Conservation (phyloP, 78 protist species). For the Salpingoeca rosetta region DNA sequence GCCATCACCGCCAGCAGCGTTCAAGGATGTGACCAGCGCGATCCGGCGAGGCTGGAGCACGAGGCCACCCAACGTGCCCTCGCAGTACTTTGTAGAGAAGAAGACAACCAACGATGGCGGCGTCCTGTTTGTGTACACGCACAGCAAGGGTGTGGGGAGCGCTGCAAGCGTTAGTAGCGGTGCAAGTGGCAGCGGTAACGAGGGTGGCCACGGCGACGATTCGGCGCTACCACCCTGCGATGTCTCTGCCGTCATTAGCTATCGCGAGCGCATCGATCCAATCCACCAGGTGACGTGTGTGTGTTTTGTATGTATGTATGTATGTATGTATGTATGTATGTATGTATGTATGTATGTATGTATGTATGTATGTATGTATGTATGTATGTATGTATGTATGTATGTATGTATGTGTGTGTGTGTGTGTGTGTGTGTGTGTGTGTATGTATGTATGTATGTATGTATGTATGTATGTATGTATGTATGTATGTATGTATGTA, state of each 20-base stretch:
- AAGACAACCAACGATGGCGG: neutral
- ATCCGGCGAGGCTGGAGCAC: too few relatives aligned
- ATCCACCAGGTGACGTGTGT: neutral
- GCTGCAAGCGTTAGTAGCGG: neutral
- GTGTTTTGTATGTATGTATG: too few relatives aligned
- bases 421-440: too few relatives aligned
- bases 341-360: neutral
- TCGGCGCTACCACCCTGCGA: neutral
- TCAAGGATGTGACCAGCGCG: too few relatives aligned
- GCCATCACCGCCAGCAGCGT: too few relatives aligned
- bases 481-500: too few relatives aligned
- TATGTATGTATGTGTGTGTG: too few relatives aligned
- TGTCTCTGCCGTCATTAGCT: neutral
- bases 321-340: neutral
- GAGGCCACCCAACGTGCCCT: too few relatives aligned
- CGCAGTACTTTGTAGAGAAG: too few relatives aligned
- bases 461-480: too few relatives aligned
- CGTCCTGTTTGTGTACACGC: neutral
- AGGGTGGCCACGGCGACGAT: neutral
- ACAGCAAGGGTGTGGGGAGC: neutral
- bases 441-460: slow-evolving; percentile 3
- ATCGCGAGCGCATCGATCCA: neutral
- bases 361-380: neutral
- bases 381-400: slow-evolving; percentile 6
- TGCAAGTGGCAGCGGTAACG: too few relatives aligned